Evolutionary conservation across 306 rosid genomes (phyloP).

Genomic region (Arachis hypogaea): DNA sequence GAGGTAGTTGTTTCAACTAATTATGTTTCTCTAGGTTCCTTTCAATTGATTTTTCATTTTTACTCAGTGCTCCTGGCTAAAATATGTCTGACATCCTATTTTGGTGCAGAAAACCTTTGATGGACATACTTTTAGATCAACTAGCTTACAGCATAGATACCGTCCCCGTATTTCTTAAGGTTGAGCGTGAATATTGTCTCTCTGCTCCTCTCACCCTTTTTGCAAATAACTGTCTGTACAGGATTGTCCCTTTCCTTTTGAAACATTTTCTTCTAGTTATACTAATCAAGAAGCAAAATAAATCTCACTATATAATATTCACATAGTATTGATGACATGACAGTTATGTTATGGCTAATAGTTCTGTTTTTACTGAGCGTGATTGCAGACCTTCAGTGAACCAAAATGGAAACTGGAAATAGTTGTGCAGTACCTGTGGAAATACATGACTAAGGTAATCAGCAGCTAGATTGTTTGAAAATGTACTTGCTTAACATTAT

Average conservation of each 20-base stretch:
- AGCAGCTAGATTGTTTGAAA: conserved; percentile 18
- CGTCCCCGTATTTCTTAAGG: conserved; percentile 77
- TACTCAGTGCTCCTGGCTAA: conserved; percentile 22
- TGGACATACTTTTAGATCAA: conserved; percentile 81
- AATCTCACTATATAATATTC: conserved; percentile 27
- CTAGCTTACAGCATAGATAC: conserved; percentile 65
- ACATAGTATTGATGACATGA: neutral
- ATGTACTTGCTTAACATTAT: conserved; percentile 9
- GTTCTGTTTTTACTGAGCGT: conserved; percentile 37
- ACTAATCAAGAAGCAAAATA: conserved; percentile 22
- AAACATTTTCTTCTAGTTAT: conserved; percentile 5
- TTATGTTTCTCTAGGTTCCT: conserved; percentile 4
- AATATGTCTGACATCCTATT: conserved; percentile 21
- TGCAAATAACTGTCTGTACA: conserved; percentile 12
- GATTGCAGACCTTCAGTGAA: conserved; percentile 60
- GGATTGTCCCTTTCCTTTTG: conserved; percentile 12
- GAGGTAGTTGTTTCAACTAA: conserved; percentile 57
- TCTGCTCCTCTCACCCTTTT: neutral
- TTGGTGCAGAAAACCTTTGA: conserved; percentile 63
- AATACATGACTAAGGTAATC: conserved; percentile 74
- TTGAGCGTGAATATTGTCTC: conserved; percentile 35
- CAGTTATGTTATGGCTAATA: conserved; percentile 31
- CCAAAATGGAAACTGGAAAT: conserved; percentile 88
- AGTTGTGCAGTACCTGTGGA: conserved; percentile 73
- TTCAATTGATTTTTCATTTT: conserved; percentile 2